Evolutionary conservation across 352 stramenopile species (phyloP).

Genomic region (Phytophthora cactorum): DNA sequence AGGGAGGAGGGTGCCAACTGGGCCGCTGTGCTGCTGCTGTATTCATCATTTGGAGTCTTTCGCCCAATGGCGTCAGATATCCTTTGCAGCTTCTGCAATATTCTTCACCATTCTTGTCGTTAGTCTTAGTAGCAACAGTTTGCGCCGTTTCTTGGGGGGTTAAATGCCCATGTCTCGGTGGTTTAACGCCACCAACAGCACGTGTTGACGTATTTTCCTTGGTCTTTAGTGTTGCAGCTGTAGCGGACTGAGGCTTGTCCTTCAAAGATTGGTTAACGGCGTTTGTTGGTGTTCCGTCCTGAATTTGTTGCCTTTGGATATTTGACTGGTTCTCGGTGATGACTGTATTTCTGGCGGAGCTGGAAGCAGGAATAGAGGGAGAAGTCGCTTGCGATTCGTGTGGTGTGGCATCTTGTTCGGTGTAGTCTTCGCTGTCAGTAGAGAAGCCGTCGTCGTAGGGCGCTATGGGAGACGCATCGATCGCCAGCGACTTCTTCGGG

Average conservation of each 20-base stretch:
- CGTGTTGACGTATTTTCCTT: background rate
- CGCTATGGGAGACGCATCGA: constrained; percentile 22
- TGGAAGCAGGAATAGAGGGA: background rate
- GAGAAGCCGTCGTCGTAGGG: constrained; percentile 40
- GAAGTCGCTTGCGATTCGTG: background rate
- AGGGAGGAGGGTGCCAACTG: constrained; percentile 4
- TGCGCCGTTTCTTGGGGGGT: background rate
- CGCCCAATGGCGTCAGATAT: constrained; percentile 16
- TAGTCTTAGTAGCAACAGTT: background rate
- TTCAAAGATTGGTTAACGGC: background rate
- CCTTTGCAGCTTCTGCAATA: constrained; percentile 19
- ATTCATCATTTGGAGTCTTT: constrained; percentile 22
- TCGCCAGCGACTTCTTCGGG: constrained; percentile 23
- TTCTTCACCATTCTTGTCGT: constrained; percentile 7
- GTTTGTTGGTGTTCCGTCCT: background rate
- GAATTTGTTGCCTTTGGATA: constrained; percentile 10
- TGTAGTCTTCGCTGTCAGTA: constrained; percentile 39
- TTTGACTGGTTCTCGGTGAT: constrained; percentile 18
- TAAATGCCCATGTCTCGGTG: background rate
- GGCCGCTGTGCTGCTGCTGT: constrained; percentile 1
- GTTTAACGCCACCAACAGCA: background rate
- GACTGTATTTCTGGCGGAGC: background rate
- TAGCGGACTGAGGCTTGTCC: background rate
- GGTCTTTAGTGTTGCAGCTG: background rate
- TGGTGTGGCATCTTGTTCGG: background rate